Percentiles rank a stretch among this genome's conserved stretches.
Conservation (phyloP, 805 yeast genomes). For the Hanseniaspora guilliermondii region DNA sequence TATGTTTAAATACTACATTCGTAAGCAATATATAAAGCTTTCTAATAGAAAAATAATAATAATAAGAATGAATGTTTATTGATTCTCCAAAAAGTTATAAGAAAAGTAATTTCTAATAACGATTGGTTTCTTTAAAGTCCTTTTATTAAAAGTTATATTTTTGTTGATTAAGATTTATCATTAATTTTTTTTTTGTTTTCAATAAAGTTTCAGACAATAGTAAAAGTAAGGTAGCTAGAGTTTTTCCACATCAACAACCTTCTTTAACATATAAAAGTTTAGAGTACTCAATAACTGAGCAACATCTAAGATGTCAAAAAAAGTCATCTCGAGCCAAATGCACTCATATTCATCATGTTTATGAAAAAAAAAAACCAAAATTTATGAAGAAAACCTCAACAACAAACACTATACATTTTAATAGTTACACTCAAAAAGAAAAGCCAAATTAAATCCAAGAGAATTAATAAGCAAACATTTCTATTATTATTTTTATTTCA, state of each 20-base stretch:
- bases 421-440: background rate
- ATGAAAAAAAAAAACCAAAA: conserved; percentile 2
- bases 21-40: background rate
- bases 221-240: conserved; percentile 85
- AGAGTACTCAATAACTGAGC: conserved; percentile 22
- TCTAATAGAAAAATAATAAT: background rate
- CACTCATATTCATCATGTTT: conserved; percentile 84
- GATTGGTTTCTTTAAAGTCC: too few relatives aligned
- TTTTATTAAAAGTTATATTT: too few relatives aligned
- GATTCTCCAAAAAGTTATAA: background rate
- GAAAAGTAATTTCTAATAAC: too few relatives aligned
- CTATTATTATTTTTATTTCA: background rate
- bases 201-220: conserved; percentile 41
- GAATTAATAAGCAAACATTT: background rate
- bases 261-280: conserved; percentile 16
- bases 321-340: conserved; percentile 92
- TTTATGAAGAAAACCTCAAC: background rate
- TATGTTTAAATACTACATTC: background rate
- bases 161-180: too few relatives aligned
- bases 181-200: background rate
- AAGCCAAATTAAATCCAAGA: background rate
- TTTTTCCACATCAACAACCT: conserved; percentile 89
- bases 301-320: conserved; percentile 11
- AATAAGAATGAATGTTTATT: conserved; percentile 12
- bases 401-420: background rate